Base-by-base conservation (phyloP, 768 basidiomycete species). In the Tylopilus rubrobrunneus region DNA sequence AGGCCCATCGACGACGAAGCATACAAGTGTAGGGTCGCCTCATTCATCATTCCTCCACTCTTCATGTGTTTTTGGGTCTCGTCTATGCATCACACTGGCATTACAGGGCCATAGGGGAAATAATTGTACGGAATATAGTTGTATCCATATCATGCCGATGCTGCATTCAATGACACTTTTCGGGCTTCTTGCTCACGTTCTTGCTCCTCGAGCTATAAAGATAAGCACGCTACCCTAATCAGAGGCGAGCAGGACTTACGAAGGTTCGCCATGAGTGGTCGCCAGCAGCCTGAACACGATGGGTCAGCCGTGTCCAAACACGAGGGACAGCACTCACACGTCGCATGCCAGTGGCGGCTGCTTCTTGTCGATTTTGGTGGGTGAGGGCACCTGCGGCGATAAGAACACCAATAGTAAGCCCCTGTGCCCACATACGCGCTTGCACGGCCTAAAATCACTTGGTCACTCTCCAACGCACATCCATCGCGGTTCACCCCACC, bases 341-440 rank as follows among this genome's bases (percentile, higher is more conserved):
- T 54, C 66, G 66, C 42, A 56, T 55, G 27, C 48, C 39, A 44
- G 4, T 34, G 2, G 59, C 43, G 0, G 75, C 76, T 4, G 71
- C 68, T 10, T 76, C 76, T 15, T 73, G 66, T 6, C 78, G 76
- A 52, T 73, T 74, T 34, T 71, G 64, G 28, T 82, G 82, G 3
- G 86, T 83, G 27, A 90, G 69, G 6, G 81, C 81, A 58, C 86
- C 89, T 14, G 88, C 87, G 4, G 72, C 84, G 52, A 89, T 76
- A 28, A 91, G 70, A 25, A 90, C 75, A 36, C 86, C 87, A 43
- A 92, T 82, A 0, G 89, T 92, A 53, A 91, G 67, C 4, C 87
- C 89, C 58, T 92, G 89, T 4, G 89, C 89, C 88, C 88, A 91
- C 85, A 91, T 86, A 79, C 89, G 87, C 31, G 86, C 88, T 69